phyloP scores from a whole-genome alignment of 2,329 filamentous ascomycete species.

The Penicillium sp. region DNA sequence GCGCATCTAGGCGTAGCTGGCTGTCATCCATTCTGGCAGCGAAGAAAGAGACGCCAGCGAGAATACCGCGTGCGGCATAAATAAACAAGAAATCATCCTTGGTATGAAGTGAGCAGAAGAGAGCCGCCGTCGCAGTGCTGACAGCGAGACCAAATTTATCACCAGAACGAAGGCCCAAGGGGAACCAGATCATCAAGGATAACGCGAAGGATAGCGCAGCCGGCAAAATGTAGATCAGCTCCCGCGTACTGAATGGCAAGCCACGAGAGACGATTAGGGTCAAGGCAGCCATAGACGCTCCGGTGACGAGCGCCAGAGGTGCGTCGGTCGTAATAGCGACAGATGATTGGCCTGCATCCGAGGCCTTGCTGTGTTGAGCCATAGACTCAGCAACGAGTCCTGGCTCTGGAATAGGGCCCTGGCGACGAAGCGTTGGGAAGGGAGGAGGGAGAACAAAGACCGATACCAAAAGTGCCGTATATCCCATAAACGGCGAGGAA shows the following conservation, averaged over 20 bases:
- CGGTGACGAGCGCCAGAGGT: conserved; percentile 37
- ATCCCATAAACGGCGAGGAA: conserved; percentile 52
- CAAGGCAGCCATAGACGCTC: conserved; percentile 34
- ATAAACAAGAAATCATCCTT: conserved; percentile 36
- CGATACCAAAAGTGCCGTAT: conserved; percentile 54
- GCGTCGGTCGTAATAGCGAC: conserved; percentile 34
- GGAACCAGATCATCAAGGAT: conserved; percentile 36
- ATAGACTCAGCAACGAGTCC: conserved; percentile 34
- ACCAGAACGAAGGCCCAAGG: conserved; percentile 35
- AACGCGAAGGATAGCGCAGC: conserved; percentile 35
- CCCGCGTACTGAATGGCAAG: conserved; percentile 30
- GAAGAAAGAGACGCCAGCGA: conserved; percentile 41
- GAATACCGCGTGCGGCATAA: conserved; percentile 36
- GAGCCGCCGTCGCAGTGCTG: conserved; percentile 34
- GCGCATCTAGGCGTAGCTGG: conserved; percentile 34
- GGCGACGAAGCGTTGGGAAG: conserved; percentile 38
- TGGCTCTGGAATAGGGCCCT: conserved; percentile 29
- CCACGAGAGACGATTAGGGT: conserved; percentile 33
- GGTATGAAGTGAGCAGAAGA: conserved; percentile 40
- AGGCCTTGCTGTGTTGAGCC: conserved; percentile 23
- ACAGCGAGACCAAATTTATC: conserved; percentile 42
- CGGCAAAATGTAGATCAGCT: conserved; percentile 33
- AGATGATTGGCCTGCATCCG: conserved; percentile 17
- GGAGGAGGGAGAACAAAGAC: conserved; percentile 58
- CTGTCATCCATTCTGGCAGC: conserved; percentile 43